phyloP scores from a whole-genome alignment of 2,329 filamentous ascomycete genomes.

The Colletotrichum limetticola region DNA sequence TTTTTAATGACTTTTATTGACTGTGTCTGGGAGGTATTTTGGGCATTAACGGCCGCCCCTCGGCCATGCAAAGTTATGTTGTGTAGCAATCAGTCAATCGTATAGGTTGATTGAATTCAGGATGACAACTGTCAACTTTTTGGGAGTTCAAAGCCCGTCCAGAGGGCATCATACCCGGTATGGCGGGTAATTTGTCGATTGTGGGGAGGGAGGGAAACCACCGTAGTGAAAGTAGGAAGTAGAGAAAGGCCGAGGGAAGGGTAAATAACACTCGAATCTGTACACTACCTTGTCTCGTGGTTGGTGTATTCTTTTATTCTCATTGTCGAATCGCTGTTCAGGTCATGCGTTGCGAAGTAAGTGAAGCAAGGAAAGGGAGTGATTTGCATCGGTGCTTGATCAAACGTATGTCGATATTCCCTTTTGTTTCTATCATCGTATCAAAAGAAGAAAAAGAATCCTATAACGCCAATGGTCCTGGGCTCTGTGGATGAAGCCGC shows the following conservation, averaged over 20 bases:
- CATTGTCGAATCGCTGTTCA: neutral
- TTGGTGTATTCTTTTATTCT: neutral
- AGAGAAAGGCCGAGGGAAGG: neutral
- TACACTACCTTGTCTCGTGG: neutral
- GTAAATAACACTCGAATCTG: constrained; percentile 4
- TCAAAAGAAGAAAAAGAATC: neutral
- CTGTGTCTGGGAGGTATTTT: neutral
- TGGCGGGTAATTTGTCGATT: neutral
- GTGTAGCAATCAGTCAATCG: neutral
- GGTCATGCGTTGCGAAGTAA: neutral
- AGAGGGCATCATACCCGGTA: constrained; percentile 1
- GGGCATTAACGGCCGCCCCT: neutral
- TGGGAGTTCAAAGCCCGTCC: neutral
- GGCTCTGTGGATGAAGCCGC: neutral
- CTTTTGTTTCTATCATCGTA: neutral
- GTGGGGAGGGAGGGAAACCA: neutral
- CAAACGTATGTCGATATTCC: neutral
- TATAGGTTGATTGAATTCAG: neutral
- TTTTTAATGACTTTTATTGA: neutral
- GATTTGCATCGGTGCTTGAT: too few relatives aligned
- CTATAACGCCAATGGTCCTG: too few relatives aligned
- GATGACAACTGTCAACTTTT: neutral
- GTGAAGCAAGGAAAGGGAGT: too few relatives aligned
- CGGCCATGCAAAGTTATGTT: neutral
- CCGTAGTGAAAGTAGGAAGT: neutral